Evolutionary conservation across 768 basidiomycete species (phyloP).

Genomic region (Pseudohyphozyma bogoriensis): DNA sequence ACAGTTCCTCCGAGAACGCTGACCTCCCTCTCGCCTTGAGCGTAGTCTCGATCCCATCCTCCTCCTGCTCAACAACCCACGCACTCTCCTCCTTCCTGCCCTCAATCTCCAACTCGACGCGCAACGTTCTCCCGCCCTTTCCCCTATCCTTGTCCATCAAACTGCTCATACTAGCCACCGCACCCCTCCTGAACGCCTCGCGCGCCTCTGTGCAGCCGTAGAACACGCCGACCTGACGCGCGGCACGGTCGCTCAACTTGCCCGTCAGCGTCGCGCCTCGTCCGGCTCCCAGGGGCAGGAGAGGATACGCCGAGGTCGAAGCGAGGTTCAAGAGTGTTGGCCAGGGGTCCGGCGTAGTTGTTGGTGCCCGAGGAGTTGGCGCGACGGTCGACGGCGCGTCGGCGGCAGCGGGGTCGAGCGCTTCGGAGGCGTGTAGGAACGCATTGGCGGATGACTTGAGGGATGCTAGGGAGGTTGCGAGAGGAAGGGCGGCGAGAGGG

Average conservation of each 20-base stretch:
- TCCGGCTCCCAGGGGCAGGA: slow-evolving; percentile 19
- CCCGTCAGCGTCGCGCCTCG: slow-evolving; percentile 17
- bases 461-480: slow-evolving; percentile 15
- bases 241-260: slow-evolving; percentile 5
- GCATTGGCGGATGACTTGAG: slow-evolving; percentile 12
- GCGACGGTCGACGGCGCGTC: neutral
- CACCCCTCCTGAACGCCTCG: neutral
- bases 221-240: slow-evolving; percentile 19
- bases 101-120: neutral
- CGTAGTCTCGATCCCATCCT: neutral
- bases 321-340: slow-evolving; percentile 13
- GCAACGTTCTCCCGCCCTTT: slow-evolving; percentile 5
- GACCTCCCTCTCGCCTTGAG: slow-evolving; percentile 6
- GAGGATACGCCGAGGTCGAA: neutral
- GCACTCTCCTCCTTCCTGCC: neutral
- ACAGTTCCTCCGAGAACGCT: slow-evolving; percentile 25
- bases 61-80: neutral
- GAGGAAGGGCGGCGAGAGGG: slow-evolving; percentile 12
- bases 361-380: neutral
- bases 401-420: slow-evolving; percentile 13
- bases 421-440: slow-evolving; percentile 21
- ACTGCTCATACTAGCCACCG: slow-evolving; percentile 5
- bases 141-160: neutral
- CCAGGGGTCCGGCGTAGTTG: slow-evolving; percentile 13
- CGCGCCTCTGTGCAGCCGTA: slow-evolving; percentile 16